A percentile compares a stretch with the other conserved stretches of the same genome.
phyloP scores from a whole-genome alignment of 2,329 filamentous ascomycete species.

The Pseudocercospora eumusae region DNA sequence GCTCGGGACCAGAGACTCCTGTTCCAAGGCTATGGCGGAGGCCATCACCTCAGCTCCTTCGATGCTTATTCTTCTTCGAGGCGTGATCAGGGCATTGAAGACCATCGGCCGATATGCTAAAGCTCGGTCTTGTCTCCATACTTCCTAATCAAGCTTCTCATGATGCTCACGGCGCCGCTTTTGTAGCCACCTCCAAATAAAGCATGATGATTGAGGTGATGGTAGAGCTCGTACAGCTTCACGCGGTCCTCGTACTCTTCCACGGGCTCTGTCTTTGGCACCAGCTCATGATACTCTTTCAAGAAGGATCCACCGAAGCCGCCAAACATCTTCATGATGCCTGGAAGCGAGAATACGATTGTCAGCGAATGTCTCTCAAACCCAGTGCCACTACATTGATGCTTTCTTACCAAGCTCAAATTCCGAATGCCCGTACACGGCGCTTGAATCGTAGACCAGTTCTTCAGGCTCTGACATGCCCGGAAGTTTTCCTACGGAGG shows the following conservation, averaged over 20 bases:
- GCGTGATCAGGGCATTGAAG: background rate
- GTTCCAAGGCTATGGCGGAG: background rate
- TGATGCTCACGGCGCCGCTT: constrained; percentile 74
- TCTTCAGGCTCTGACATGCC: constrained; percentile 62
- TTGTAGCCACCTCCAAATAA: constrained; percentile 76
- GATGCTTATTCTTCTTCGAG: background rate
- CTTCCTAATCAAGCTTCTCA: constrained; percentile 71
- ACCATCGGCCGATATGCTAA: background rate
- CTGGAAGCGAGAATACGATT: background rate
- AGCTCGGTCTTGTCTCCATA: constrained; percentile 53
- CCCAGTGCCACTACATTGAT: background rate
- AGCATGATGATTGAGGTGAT: constrained; percentile 85
- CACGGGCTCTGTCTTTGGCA: constrained; percentile 76
- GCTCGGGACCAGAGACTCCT: background rate
- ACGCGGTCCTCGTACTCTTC: constrained; percentile 85
- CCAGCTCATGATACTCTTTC: constrained; percentile 72
- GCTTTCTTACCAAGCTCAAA: constrained; percentile 67
- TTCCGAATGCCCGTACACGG: constrained; percentile 83
- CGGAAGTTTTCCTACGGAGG: constrained; percentile 65
- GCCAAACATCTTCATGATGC: constrained; percentile 96
- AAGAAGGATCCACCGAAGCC: constrained; percentile 74
- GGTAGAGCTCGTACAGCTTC: constrained; percentile 79
- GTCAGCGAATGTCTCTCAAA: background rate
- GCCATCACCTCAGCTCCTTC: background rate
- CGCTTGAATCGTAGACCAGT: constrained; percentile 74